Base-by-base conservation (phyloP, 139 green algal species). In the Dunaliella primolecta region DNA sequence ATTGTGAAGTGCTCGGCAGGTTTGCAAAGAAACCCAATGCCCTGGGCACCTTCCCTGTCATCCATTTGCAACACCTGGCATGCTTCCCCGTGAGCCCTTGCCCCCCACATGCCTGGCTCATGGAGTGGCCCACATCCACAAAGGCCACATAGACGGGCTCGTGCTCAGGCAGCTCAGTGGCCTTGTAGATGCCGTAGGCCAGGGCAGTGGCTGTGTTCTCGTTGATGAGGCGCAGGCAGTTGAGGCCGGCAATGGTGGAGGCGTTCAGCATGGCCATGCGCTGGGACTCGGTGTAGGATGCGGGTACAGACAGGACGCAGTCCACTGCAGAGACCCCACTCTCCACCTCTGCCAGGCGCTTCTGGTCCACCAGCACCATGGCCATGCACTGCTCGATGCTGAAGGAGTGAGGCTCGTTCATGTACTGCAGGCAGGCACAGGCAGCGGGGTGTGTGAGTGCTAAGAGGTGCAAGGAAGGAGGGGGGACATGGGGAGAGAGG, bases 141-240 rank as follows among this genome's bases (percentile, higher is more conserved):
- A 99, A 99, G 2, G 84, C 97, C 3, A 99, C 96, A 82, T 98
- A 89, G 27, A 96, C 80, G 0, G 96, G 90, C 0, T 98, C 93
- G 0, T 89, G 91, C 76, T 98, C 96, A 1, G 95, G 93, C 56
- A 99, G 93, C 84, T 99, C 96, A 15, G 96, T 99, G 46, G 46
- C 46, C 89, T 99, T 99, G 93, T 97, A 99, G 86, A 99, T 99
- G 84, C 97, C 97, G 85, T 98, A 99, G 21, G 94, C 89, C 36
- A 99, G 93, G 3, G 97, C 97, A 0, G 94, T 98, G 81, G 97
- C 97, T 25, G 97, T 98, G 25, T 92, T 98, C 55, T 99, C 97
- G 86, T 98, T 95, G 87, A 99, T 93, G 57, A 99, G 90, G 33
- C 97, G 93, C 86, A 99, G 87, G 87, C 93, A 97, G 87, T 97